Evolutionary conservation across 495 filamentous ascomycete genomes (phyloP).

Genomic region (Neurospora discreta): DNA sequence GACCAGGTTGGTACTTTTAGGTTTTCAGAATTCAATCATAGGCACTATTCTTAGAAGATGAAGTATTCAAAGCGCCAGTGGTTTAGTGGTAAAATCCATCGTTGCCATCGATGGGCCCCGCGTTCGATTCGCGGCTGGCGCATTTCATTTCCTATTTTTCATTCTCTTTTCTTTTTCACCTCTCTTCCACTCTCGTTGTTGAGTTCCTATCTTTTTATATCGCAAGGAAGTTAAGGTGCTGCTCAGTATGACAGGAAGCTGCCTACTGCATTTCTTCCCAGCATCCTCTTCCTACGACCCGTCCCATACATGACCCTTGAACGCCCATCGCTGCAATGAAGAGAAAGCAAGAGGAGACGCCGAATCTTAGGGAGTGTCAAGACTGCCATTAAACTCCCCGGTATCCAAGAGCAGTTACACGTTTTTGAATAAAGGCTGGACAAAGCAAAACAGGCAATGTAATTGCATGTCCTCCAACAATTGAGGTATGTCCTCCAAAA

Average conservation of each 20-base stretch:
- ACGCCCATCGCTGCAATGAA: neutral
- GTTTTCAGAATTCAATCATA: neutral
- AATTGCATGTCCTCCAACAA: neutral
- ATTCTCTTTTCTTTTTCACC: neutral
- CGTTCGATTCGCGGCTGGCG: conserved; percentile 40
- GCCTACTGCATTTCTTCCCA: neutral
- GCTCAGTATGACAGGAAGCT: neutral
- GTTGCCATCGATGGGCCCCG: conserved; percentile 44
- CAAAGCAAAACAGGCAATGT: too few relatives aligned
- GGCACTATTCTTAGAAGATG: too few relatives aligned
- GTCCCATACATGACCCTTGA: too few relatives aligned
- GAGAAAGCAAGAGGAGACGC: neutral
- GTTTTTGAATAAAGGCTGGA: too few relatives aligned
- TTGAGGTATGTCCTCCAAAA: neutral
- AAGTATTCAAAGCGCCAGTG: conserved; percentile 24
- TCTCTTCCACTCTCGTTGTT: neutral
- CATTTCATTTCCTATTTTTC: neutral
- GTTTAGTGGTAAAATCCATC: conserved; percentile 45
- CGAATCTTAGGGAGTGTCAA: neutral
- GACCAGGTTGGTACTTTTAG: neutral
- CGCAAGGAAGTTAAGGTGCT: neutral
- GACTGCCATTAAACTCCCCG: too few relatives aligned
- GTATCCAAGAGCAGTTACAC: too few relatives aligned
- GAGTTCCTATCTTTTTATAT: neutral
- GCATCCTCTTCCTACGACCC: too few relatives aligned